These are phyloP conservation scores for Calonectria hawksworthii DNA, from an alignment of 2,329 filamentous ascomycete species.

Conservation along the genomic window DNA sequence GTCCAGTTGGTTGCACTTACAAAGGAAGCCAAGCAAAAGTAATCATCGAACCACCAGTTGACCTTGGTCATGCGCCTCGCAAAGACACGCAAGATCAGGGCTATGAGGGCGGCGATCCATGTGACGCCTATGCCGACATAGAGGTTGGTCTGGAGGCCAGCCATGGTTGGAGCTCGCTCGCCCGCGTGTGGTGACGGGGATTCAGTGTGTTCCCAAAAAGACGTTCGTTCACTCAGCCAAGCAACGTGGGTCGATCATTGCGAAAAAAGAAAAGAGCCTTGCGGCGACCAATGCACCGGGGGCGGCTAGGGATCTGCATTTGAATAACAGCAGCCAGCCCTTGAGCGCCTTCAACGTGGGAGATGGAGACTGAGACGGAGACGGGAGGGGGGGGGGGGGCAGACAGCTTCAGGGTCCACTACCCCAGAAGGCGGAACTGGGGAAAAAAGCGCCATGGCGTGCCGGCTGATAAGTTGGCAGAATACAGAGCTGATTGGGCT, in stretches of 20 bases:
- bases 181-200: background rate
- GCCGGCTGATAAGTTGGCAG: constrained; percentile 3
- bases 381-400: background rate
- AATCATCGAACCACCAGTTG: constrained; percentile 43
- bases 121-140: constrained; percentile 38
- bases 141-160: constrained; percentile 37
- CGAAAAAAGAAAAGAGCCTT: constrained; percentile 10
- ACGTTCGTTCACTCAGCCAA: background rate
- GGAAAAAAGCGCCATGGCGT: background rate
- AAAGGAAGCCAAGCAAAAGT: constrained; percentile 35
- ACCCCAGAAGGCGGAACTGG: background rate
- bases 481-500: background rate
- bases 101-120: constrained; percentile 32
- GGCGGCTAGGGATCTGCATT: constrained; percentile 7
- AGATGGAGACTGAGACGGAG: background rate
- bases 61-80: constrained; percentile 40
- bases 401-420: background rate
- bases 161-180: constrained; percentile 31
- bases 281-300: background rate
- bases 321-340: background rate
- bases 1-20: no score
- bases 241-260: constrained; percentile 7
- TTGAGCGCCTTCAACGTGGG: background rate
- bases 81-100: constrained; percentile 33
- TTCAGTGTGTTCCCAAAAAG: background rate